Conservation (phyloP, 2,329 filamentous ascomycete species). For the Aspergillus fructus region DNA sequence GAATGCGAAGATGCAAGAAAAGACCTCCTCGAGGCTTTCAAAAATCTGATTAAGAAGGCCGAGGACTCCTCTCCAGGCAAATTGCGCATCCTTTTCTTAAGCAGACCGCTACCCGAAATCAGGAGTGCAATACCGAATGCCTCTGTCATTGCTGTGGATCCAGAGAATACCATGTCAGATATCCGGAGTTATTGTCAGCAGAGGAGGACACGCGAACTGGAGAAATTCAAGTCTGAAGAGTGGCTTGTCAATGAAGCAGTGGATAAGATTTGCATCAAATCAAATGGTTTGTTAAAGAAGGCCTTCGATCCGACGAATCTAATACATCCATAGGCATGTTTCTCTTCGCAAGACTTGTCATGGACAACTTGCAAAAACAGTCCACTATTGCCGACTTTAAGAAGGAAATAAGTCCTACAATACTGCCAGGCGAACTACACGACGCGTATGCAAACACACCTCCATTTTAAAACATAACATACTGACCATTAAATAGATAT, state of each 20-base stretch:
- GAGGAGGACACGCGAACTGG: background rate
- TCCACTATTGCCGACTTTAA: background rate
- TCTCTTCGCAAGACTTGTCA: slow-evolving; percentile 10
- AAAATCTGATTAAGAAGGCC: slow-evolving; percentile 1
- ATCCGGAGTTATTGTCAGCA: slow-evolving; percentile 8
- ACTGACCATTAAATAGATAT: slow-evolving; percentile 2
- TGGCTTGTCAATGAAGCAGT: background rate
- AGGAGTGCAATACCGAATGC: slow-evolving; percentile 3
- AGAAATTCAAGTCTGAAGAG: background rate
- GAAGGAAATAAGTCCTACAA: background rate
- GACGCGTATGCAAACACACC: background rate
- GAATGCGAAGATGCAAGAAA: slow-evolving; percentile 5
- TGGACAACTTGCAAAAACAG: slow-evolving; percentile 8
- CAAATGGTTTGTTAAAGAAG: background rate
- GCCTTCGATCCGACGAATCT: background rate
- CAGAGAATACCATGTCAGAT: slow-evolving; percentile 4
- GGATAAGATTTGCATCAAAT: slow-evolving; percentile 2
- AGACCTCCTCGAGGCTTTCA: slow-evolving; percentile 4
- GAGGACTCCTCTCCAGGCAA: background rate
- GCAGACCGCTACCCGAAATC: background rate
- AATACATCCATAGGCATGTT: slow-evolving; percentile 8
- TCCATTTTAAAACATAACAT: background rate
- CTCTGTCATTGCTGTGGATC: background rate
- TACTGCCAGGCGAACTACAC: background rate
- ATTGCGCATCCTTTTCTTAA: slow-evolving; percentile 4